phyloP scores from a whole-genome alignment of 805 yeast genomes.

The Gaillardinia entomophila region DNA sequence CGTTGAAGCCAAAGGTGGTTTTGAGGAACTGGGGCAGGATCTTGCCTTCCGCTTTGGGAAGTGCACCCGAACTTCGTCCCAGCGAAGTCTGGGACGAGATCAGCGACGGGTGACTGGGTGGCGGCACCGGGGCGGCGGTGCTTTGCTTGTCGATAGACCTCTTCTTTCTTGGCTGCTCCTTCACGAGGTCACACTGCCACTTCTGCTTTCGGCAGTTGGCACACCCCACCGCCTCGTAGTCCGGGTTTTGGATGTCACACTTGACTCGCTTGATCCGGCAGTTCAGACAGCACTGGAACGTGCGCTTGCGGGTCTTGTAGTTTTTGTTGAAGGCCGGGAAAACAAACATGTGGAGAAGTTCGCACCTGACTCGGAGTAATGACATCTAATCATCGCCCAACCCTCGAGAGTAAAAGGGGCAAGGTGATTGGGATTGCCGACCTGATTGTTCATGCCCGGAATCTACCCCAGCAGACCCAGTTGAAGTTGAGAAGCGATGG shows the following conservation, averaged over 20 bases:
- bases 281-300: constrained; percentile 27
- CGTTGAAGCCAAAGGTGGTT: constrained; percentile 18
- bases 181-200: constrained; percentile 10
- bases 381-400: constrained; percentile 42
- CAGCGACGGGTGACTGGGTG: background rate
- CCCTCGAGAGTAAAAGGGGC: constrained; percentile 36
- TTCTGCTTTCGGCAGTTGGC: constrained; percentile 18
- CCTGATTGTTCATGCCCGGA: constrained; percentile 31
- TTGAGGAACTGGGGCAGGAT: constrained; percentile 16
- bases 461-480: constrained; percentile 23
- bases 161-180: too few species aligned
- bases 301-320: constrained; percentile 27
- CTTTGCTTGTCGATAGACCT: background rate
- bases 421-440: constrained; percentile 22
- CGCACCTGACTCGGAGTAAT: constrained; percentile 8
- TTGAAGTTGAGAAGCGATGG: constrained; percentile 28
- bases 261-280: constrained; percentile 23
- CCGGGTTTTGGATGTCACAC: constrained; percentile 19
- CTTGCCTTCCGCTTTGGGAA: background rate
- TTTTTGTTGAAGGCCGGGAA: constrained; percentile 31
- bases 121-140: background rate
- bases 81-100: background rate
- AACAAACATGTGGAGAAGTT: constrained; percentile 17
- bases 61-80: too few species aligned
- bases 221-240: constrained; percentile 24